Conservation (phyloP, 345 rosid genomes). For the Brassica cretica region DNA sequence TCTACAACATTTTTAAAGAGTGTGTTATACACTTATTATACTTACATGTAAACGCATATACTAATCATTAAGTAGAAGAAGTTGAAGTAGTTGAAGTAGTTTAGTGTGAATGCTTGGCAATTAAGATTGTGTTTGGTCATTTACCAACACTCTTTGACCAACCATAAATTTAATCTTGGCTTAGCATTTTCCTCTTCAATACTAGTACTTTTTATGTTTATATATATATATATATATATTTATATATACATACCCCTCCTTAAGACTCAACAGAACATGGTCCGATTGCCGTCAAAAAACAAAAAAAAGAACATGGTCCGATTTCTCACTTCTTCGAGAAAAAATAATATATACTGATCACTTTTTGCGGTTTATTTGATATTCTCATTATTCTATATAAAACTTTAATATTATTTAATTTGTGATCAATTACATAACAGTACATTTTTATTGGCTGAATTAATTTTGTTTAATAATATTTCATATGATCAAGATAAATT, state of each 20-base stretch:
- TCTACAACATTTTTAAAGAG: not conserved
- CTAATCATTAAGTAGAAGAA: conserved; percentile 13
- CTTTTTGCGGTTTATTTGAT: too few species aligned
- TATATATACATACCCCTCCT: not conserved
- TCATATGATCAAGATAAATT: too few species aligned
- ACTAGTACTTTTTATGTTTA: not conserved
- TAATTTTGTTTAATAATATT: too few species aligned
- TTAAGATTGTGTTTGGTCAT: conserved; percentile 34
- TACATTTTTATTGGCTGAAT: too few species aligned
- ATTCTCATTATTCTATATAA: too few species aligned
- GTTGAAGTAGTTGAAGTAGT: conserved; percentile 12
- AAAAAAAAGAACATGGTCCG: not conserved
- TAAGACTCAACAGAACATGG: not conserved
- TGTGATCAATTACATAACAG: too few species aligned
- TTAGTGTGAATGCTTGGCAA: conserved; percentile 35
- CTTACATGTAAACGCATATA: not conserved
- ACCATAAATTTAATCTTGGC: too few species aligned
- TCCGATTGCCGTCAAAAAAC: too few species aligned
- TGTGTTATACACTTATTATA: not conserved
- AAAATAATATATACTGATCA: too few species aligned
- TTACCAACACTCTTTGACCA: conserved; percentile 33
- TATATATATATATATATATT: not conserved
- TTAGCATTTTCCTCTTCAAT: not conserved
- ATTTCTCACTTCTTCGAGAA: too few species aligned
- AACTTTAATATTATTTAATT: too few species aligned